These are phyloP conservation scores for Ceratobasidium sp. DNA, from an alignment of 1,284 basidiomycete genomes.

Conservation along the genomic window DNA sequence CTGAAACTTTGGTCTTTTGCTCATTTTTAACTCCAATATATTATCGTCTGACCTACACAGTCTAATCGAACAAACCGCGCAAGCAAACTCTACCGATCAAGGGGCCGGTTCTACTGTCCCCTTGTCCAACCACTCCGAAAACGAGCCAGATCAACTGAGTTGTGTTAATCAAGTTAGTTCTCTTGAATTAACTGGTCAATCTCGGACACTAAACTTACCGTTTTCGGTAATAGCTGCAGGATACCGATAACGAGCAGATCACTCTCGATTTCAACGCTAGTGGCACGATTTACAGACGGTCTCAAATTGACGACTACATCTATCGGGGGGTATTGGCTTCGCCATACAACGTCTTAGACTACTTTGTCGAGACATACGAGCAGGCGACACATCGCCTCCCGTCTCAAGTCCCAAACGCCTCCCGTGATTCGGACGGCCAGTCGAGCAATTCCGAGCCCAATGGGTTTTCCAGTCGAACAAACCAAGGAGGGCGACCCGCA, in stretches of 20 bases:
- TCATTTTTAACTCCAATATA: not conserved
- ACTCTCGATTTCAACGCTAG: not conserved
- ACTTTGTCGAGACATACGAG: conserved; percentile 29
- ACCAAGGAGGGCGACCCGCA: not conserved
- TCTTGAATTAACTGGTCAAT: not conserved
- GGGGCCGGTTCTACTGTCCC: not conserved
- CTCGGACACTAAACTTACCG: not conserved
- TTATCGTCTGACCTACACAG: not conserved
- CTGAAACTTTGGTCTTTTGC: not conserved
- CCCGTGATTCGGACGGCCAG: too few species aligned
- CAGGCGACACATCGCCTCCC: not conserved
- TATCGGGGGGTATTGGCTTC: not conserved
- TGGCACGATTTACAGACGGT: not conserved
- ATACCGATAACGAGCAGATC: not conserved
- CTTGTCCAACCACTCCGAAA: too few species aligned
- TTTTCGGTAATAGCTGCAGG: not conserved
- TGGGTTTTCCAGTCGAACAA: not conserved
- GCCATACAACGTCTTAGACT: not conserved
- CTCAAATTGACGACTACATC: conserved; percentile 22
- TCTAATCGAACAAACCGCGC: not conserved
- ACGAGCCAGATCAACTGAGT: too few species aligned
- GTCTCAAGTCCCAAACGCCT: too few species aligned
- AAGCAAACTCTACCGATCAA: not conserved
- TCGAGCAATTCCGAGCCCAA: too few species aligned
- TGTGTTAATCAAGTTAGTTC: too few species aligned